phyloP scores from a whole-genome alignment of 1,139 yeast genomes.

The Candida labiduridarum region DNA sequence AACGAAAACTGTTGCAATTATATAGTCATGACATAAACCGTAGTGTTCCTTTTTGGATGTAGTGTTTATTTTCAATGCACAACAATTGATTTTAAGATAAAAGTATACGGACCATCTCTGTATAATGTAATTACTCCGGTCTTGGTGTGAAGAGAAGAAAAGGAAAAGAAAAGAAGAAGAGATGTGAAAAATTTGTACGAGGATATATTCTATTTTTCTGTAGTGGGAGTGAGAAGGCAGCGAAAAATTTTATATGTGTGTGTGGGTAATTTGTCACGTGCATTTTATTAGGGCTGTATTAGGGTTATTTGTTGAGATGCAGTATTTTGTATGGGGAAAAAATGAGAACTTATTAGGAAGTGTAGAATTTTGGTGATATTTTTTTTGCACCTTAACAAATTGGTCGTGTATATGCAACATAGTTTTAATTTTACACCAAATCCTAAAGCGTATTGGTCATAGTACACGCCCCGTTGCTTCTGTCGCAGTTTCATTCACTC shows the following conservation, averaged over 20 bases:
- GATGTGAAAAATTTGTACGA: constrained; percentile 1
- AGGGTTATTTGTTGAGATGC: neutral
- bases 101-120: constrained; percentile 94
- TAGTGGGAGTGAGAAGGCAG: neutral
- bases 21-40: neutral
- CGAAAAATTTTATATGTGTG: neutral
- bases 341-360: neutral
- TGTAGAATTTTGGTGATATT: neutral
- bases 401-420: too few relatives aligned
- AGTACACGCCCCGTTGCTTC: too few relatives aligned
- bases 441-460: too few relatives aligned
- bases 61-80: neutral
- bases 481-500: neutral
- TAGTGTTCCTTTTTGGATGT: neutral
- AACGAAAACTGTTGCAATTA: neutral
- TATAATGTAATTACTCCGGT: constrained; percentile 82
- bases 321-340: constrained; percentile 4
- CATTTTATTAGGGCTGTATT: neutral
- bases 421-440: too few relatives aligned
- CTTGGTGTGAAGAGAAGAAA: constrained; percentile 30
- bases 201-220: neutral
- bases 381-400: neutral
- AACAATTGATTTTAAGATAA: neutral
- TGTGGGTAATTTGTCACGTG: constrained; percentile 3
- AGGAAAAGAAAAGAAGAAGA: constrained; percentile 9